These are phyloP conservation scores for Arthrobotrys entomopaga DNA, from an alignment of 2,329 filamentous ascomycete species.

Conservation along the genomic window DNA sequence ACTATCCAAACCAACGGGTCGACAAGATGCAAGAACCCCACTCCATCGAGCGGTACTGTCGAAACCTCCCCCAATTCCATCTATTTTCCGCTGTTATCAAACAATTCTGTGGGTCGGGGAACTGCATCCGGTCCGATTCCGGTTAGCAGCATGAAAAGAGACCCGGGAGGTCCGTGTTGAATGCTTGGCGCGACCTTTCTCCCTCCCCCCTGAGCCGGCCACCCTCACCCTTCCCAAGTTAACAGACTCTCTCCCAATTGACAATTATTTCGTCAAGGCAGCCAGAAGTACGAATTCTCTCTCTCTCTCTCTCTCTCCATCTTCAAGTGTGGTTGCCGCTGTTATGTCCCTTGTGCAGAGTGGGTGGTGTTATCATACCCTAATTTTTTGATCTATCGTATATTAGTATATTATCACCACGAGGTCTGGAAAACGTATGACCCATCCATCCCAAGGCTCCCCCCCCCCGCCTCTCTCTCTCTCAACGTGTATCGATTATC, in stretches of 20 bases:
- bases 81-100: conserved; percentile 33
- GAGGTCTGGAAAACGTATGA: too few relatives aligned
- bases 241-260: not conserved
- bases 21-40: conserved; percentile 25
- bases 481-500: conserved; percentile 9
- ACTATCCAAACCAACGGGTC: conserved; percentile 45
- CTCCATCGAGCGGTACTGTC: conserved; percentile 33
- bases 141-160: conserved; percentile 31
- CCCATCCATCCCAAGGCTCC: not conserved
- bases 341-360: not conserved
- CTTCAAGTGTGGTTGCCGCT: not conserved
- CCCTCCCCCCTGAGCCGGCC: conserved; percentile 51
- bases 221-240: not conserved
- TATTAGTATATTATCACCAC: too few relatives aligned
- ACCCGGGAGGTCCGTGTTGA: conserved; percentile 34
- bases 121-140: conserved; percentile 50
- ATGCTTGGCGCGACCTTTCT: conserved; percentile 24
- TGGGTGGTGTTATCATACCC: not conserved
- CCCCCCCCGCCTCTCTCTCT: not conserved
- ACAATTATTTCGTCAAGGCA: not conserved
- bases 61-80: conserved; percentile 28
- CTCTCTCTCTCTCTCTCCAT: not conserved
- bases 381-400: too few relatives aligned
- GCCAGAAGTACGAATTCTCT: too few relatives aligned
- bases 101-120: conserved; percentile 45